A percentile compares a stretch with the other conserved stretches of the same genome.
Evolutionary conservation across 345 rosid species (phyloP).

Genomic region (Ceriops decandra): DNA sequence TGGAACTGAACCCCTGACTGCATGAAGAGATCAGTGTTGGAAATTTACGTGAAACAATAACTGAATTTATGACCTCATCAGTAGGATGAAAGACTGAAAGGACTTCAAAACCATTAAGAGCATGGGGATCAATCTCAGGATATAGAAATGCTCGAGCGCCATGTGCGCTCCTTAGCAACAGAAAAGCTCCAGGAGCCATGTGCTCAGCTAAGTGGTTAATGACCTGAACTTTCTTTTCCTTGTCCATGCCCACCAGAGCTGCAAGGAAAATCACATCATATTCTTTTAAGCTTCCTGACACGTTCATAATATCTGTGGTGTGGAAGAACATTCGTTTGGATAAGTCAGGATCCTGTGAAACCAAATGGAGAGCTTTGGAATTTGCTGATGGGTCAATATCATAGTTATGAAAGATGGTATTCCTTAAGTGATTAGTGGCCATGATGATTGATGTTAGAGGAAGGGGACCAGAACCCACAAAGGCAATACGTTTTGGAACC

Average conservation of each 20-base stretch:
- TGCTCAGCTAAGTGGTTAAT: slow-evolving; percentile 12
- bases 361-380: slow-evolving; percentile 14
- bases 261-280: slow-evolving; percentile 21
- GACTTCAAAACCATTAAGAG: slow-evolving; percentile 22
- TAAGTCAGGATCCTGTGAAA: slow-evolving; percentile 18
- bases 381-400: slow-evolving; percentile 26
- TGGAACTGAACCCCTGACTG: slow-evolving; percentile 9
- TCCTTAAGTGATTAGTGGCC: slow-evolving; percentile 14
- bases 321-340: slow-evolving; percentile 24
- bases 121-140: slow-evolving; percentile 16
- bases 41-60: slow-evolving; percentile 11
- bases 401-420: slow-evolving; percentile 23
- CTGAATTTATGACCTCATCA: slow-evolving; percentile 24
- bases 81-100: slow-evolving; percentile 27
- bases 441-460: slow-evolving; percentile 26
- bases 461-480: slow-evolving; percentile 29
- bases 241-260: slow-evolving; percentile 28
- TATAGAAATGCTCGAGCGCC: slow-evolving; percentile 24
- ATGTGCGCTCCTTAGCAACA: slow-evolving; percentile 21
- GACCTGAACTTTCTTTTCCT: slow-evolving; percentile 17
- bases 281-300: slow-evolving; percentile 2
- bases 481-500: slow-evolving; percentile 16
- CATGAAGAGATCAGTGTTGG: background rate
- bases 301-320: slow-evolving; percentile 19
- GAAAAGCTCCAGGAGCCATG: slow-evolving; percentile 23